These are phyloP conservation scores for Boletus fagicola DNA, from an alignment of 768 basidiomycete species.

Conservation along the genomic window DNA sequence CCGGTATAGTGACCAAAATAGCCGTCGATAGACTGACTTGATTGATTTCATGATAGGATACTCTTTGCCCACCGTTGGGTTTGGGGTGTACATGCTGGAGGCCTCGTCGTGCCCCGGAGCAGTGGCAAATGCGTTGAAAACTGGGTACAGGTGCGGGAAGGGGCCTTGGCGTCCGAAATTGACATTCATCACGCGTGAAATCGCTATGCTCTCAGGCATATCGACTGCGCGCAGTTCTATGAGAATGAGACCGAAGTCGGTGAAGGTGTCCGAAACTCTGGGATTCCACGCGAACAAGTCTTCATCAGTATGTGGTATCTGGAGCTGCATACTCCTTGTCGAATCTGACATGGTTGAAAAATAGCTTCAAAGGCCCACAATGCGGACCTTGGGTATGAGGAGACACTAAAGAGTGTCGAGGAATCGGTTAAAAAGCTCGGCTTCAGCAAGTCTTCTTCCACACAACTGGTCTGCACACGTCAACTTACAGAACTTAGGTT, in stretches of 20 bases:
- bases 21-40: background rate
- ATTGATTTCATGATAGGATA: slow-evolving; percentile 13
- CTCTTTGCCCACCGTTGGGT: slow-evolving; percentile 28
- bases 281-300: slow-evolving; percentile 27
- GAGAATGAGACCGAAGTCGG: slow-evolving; percentile 30
- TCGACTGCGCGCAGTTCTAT: slow-evolving; percentile 28
- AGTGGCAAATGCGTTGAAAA: slow-evolving; percentile 22
- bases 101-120: slow-evolving; percentile 7
- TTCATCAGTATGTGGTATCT: slow-evolving; percentile 28
- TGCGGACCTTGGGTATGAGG: slow-evolving; percentile 14
- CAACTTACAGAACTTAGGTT: slow-evolving; percentile 28
- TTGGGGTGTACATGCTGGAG: slow-evolving; percentile 24
- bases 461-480: background rate
- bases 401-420: slow-evolving; percentile 13
- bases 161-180: background rate
- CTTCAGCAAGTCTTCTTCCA: slow-evolving; percentile 9
- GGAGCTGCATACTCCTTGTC: background rate
- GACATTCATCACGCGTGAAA: background rate
- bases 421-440: slow-evolving; percentile 28
- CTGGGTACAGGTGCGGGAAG: slow-evolving; percentile 27
- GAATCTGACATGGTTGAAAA: background rate
- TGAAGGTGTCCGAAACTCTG: slow-evolving; percentile 21
- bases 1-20: slow-evolving; percentile 4
- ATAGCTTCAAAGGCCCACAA: slow-evolving; percentile 25
- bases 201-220: slow-evolving; percentile 17